phyloP scores from a whole-genome alignment of 106 monocot genomes.

The Allium cepa region DNA sequence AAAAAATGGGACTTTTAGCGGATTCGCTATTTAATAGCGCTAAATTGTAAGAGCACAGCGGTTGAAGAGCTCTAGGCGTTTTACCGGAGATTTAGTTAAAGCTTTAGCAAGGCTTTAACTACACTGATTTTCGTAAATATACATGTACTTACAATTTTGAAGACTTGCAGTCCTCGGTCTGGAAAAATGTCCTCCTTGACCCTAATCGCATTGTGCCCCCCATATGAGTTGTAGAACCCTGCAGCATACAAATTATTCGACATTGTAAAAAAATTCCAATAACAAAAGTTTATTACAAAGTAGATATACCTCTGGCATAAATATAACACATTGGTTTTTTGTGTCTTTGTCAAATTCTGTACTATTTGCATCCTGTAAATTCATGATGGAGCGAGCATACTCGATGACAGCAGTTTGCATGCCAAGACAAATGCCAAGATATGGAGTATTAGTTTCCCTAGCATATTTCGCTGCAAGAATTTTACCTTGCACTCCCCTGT shows the following conservation, averaged over 20 bases:
- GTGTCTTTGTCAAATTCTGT: conserved; percentile 78
- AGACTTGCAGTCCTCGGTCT: conserved; percentile 53
- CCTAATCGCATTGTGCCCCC: conserved; percentile 97
- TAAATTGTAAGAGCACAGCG: too few relatives aligned
- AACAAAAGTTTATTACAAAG: neutral
- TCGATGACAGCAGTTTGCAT: conserved; percentile 98
- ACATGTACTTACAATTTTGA: conserved; percentile 62
- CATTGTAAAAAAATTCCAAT: too few relatives aligned
- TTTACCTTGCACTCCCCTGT: conserved; percentile 90
- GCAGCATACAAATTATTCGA: conserved; percentile 2
- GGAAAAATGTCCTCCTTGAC: conserved; percentile 70
- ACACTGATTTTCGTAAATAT: too few relatives aligned
- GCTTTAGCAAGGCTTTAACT: too few relatives aligned
- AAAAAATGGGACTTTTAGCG: too few relatives aligned
- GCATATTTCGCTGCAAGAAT: conserved; percentile 94
- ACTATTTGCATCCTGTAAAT: conserved; percentile 82
- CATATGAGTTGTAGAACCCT: conserved; percentile 99
- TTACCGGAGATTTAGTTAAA: too few relatives aligned
- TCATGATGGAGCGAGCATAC: conserved; percentile 69
- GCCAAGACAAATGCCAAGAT: conserved; percentile 91
- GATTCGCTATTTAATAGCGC: too few relatives aligned
- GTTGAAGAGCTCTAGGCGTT: too few relatives aligned
- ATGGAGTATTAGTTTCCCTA: conserved; percentile 86
- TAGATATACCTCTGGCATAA: conserved; percentile 88
- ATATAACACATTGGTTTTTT: conserved; percentile 66